Base-by-base conservation (phyloP, 2,329 filamentous ascomycete species). In the Waltergamsia citrina region DNA sequence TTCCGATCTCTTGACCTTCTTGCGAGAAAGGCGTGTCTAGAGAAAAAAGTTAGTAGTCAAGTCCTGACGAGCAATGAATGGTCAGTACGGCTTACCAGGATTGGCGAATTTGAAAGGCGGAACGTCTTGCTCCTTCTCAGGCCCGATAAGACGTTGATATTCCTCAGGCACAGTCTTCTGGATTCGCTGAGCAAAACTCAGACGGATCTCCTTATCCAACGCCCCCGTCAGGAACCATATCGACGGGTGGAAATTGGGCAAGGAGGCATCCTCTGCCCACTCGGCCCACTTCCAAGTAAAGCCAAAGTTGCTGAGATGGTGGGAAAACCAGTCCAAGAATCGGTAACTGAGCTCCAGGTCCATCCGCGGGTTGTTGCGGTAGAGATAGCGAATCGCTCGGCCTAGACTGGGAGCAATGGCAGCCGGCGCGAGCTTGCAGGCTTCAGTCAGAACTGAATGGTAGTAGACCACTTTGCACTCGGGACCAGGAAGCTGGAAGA, bases 231-330 rank as follows among this genome's bases (percentile, higher is more conserved):
- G 92, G 59, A 98, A 95, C 21, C 90, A 85, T 61, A 95, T 95
- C 62, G 81, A 83, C 2, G 92, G 88, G 53, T 94, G 78, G 22
- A 92, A 63, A 39, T 81, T 67, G 0, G 85, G 74, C 18, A 93
- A 70, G 28, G 77, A 70, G 12, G 94, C 78, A 52, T 96, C 87
- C 12, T 88, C 85, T 31, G 84, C 72, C 92, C 92, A 98, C 62
- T 98, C 92, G 12, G 83, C 81, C 92, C 92, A 98, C 60, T 96
- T 96, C 92, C 92, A 98, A 8, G 92, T 92, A 55, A 96, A 98
- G 34, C 94, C 92, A 53, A 98, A 98, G 63, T 98, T 98, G 62
- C 88, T 95, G 44, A 98, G 64, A 63, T 98, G 92, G 56, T 98
- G 92, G 14, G 90, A 76, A 52, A 98, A 98, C 92, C 92, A 98